Evolutionary conservation across 345 rosid genomes (phyloP).

Genomic region (Salix caprea): DNA sequence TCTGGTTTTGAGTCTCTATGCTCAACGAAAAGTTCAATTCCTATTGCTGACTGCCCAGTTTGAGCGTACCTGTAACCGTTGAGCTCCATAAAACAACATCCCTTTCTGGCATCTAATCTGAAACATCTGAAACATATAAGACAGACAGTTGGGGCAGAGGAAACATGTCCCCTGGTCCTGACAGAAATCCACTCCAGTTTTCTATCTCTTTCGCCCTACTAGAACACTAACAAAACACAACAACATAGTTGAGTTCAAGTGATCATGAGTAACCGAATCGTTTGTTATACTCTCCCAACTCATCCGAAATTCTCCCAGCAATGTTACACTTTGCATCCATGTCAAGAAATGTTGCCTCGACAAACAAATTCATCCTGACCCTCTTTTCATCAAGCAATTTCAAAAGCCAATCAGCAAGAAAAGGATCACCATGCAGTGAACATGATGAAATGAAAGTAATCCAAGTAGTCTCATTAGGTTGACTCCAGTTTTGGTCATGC

Average conservation of each 20-base stretch:
- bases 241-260: slow-evolving; percentile 38
- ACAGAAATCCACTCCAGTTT: background rate
- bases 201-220: background rate
- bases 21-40: slow-evolving; percentile 32
- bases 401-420: slow-evolving; percentile 31
- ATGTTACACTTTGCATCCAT: slow-evolving; percentile 32
- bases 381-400: slow-evolving; percentile 17
- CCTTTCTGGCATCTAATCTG: slow-evolving; percentile 38
- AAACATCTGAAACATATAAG: slow-evolving; percentile 31
- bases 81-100: slow-evolving; percentile 52
- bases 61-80: slow-evolving; percentile 50
- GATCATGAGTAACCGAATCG: too few species aligned
- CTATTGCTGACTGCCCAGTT: slow-evolving; percentile 41
- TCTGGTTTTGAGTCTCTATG: slow-evolving; percentile 30
- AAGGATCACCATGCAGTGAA: slow-evolving; percentile 39
- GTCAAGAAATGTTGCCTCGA: slow-evolving; percentile 41
- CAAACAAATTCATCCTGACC: slow-evolving; percentile 30
- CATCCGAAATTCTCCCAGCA: slow-evolving; percentile 29
- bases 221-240: slow-evolving; percentile 38
- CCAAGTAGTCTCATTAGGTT: slow-evolving; percentile 36
- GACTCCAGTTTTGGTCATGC: slow-evolving; percentile 29
- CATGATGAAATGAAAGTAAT: slow-evolving; percentile 41
- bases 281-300: background rate
- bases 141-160: too few species aligned
- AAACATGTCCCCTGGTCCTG: too few species aligned